Percentiles rank a stretch among this genome's conserved stretches.
Conservation (phyloP, 202 grass and related monocot species). For the Hordeum pubiflorum region DNA sequence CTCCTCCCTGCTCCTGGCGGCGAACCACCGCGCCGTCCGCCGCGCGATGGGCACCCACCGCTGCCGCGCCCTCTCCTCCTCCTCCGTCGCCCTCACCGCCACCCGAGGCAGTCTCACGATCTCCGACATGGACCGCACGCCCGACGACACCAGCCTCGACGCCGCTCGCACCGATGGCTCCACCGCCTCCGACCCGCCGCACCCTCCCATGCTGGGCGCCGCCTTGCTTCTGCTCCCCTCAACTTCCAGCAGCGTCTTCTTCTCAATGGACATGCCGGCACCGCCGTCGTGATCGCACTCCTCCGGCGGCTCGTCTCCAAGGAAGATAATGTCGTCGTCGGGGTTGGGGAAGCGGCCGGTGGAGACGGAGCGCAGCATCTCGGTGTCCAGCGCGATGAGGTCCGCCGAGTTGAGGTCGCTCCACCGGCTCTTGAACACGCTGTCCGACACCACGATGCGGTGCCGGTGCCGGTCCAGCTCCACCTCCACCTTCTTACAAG, state of each 20-base stretch:
- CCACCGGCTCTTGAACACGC: constrained; percentile 82
- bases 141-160: constrained; percentile 12
- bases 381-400: constrained; percentile 52
- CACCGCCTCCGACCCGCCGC: neutral
- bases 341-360: constrained; percentile 28
- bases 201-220: neutral
- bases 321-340: neutral
- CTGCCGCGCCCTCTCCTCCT: constrained; percentile 39
- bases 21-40: constrained; percentile 70
- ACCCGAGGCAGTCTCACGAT: constrained; percentile 63
- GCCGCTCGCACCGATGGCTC: neutral
- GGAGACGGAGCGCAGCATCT: constrained; percentile 54
- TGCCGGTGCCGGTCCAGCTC: constrained; percentile 65
- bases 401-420: constrained; percentile 88
- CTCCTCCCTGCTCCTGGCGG: neutral
- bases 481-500: neutral
- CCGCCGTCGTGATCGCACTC: neutral
- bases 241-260: constrained; percentile 36
- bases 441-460: constrained; percentile 67
- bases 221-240: neutral
- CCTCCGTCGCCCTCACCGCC: neutral
- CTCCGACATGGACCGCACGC: constrained; percentile 75
- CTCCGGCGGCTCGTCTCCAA: neutral
- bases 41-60: constrained; percentile 72
- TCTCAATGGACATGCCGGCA: constrained; percentile 10